Conservation (phyloP, 371 early-diverging fungal species). For the Zychaea mexicana region DNA sequence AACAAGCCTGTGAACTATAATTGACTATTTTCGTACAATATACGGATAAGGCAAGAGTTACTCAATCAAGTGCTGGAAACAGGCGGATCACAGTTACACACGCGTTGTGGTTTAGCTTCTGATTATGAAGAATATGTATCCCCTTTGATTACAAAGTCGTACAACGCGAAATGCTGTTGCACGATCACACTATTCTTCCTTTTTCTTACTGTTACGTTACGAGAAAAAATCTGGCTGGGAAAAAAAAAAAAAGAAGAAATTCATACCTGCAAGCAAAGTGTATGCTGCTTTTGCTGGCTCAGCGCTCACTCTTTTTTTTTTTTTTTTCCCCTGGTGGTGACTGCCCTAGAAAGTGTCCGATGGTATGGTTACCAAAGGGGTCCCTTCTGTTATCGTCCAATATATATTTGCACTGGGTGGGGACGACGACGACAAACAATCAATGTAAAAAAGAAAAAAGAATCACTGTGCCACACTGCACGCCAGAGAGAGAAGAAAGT, state of each 20-base stretch:
- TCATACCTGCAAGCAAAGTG: too few relatives aligned
- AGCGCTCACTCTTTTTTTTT: not conserved
- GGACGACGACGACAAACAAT: too few relatives aligned
- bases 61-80: not conserved
- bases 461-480: too few relatives aligned
- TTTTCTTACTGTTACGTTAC: not conserved
- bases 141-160: conserved; percentile 1
- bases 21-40: not conserved
- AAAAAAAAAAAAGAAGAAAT: not conserved
- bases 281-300: not conserved
- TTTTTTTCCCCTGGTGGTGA: too few relatives aligned
- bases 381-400: too few relatives aligned
- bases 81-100: not conserved
- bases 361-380: too few relatives aligned
- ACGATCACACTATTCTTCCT: not conserved
- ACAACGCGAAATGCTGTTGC: not conserved
- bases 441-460: too few relatives aligned
- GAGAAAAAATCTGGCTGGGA: not conserved
- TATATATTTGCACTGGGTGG: too few relatives aligned
- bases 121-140: not conserved
- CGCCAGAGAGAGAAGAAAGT: too few relatives aligned
- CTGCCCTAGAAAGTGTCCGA: too few relatives aligned
- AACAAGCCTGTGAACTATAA: not conserved
- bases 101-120: not conserved
- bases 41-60: not conserved